Evolutionary conservation across 2,329 filamentous ascomycete species (phyloP).

Genomic region (Alternaria brassicae): DNA sequence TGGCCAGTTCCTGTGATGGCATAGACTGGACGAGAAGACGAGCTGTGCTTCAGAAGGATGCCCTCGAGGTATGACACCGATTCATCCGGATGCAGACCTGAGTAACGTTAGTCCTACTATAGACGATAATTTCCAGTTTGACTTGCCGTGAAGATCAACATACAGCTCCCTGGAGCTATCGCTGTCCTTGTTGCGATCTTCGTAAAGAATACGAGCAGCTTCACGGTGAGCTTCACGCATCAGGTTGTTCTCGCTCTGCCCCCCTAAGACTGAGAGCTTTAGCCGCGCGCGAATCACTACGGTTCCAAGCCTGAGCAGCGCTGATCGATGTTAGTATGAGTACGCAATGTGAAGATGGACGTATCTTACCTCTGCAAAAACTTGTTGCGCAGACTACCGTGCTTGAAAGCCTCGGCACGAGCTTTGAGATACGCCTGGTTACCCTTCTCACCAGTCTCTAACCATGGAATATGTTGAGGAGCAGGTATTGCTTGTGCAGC

Average conservation of each 20-base stretch:
- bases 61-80: conserved; percentile 92
- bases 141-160: conserved; percentile 81
- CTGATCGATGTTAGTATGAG: conserved; percentile 55
- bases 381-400: conserved; percentile 94
- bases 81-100: conserved; percentile 92
- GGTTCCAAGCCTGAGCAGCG: conserved; percentile 97
- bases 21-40: conserved; percentile 77
- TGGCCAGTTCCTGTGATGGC: conserved; percentile 97
- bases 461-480: conserved; percentile 93
- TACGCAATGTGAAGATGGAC: background rate
- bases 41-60: conserved; percentile 82
- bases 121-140: background rate
- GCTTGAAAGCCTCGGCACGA: conserved; percentile 94
- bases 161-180: conserved; percentile 75
- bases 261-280: conserved; percentile 93
- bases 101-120: conserved; percentile 10
- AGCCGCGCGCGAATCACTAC: conserved; percentile 93
- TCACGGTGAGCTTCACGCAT: conserved; percentile 98
- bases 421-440: conserved; percentile 96
- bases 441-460: conserved; percentile 88
- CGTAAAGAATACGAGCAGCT: conserved; percentile 88
- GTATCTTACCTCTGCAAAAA: conserved; percentile 81
- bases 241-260: conserved; percentile 94
- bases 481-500: conserved; percentile 83
- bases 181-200: conserved; percentile 82